These are phyloP conservation scores for Diaporthe amygdali DNA, from an alignment of 2,329 filamentous ascomycete species.

Conservation along the genomic window DNA sequence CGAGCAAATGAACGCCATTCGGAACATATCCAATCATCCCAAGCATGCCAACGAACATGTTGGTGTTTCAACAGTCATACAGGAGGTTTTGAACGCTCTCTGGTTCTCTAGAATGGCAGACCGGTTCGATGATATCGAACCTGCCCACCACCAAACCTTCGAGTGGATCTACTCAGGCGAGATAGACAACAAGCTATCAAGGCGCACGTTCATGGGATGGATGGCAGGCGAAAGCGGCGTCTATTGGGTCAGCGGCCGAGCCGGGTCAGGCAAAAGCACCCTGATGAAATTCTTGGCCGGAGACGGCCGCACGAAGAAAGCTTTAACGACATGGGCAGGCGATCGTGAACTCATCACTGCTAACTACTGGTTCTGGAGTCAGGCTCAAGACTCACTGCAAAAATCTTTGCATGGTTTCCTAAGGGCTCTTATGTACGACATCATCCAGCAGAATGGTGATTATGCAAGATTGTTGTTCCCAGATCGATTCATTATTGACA, in stretches of 20 bases:
- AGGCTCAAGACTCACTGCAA: background rate
- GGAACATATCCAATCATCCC: background rate
- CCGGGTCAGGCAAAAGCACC: background rate
- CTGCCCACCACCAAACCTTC: background rate
- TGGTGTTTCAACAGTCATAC: no score
- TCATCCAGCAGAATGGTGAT: background rate
- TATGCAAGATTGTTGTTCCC: background rate
- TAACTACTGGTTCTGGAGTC: background rate
- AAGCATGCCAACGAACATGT: background rate
- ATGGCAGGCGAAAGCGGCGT: background rate
- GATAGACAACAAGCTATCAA: background rate
- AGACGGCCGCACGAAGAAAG: background rate
- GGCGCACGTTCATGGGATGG: background rate
- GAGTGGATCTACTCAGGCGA: background rate
- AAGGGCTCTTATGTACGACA: background rate
- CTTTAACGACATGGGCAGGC: background rate
- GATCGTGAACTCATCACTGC: background rate
- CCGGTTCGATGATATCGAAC: background rate
- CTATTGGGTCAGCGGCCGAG: background rate
- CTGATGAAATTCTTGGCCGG: background rate
- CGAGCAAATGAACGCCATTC: background rate
- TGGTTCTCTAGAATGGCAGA: background rate
- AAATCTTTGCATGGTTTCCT: background rate
- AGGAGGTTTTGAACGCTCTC: background rate
- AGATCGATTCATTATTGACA: background rate